Evolutionary conservation across 306 rosid genomes (phyloP).

Genomic region (Quercus bicolor): DNA sequence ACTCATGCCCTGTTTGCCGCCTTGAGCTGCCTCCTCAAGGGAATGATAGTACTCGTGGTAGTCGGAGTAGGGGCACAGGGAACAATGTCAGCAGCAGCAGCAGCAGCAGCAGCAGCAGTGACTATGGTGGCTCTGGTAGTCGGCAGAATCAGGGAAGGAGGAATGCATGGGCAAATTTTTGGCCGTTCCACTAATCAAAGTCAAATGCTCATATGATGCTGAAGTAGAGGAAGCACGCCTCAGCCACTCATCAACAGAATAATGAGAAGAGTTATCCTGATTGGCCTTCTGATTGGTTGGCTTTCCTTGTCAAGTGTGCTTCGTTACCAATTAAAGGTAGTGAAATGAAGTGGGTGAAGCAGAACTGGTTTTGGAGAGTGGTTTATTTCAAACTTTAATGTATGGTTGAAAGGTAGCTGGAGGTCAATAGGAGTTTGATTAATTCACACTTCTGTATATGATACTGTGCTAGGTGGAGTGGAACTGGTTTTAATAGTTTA

Average conservation of each 20-base stretch:
- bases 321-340: constrained; percentile 1
- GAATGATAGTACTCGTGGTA: constrained; percentile 22
- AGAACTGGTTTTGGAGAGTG: constrained; percentile 6
- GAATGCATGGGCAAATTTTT: constrained; percentile 38
- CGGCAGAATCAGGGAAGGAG: constrained; percentile 53
- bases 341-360: background rate
- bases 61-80: constrained; percentile 31
- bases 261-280: constrained; percentile 36
- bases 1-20: constrained; percentile 87
- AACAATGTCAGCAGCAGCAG: constrained; percentile 17
- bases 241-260: constrained; percentile 41
- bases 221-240: constrained; percentile 47
- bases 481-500: background rate
- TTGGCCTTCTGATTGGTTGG: constrained; percentile 39
- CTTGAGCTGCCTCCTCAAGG: constrained; percentile 66
- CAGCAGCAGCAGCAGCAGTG: constrained; percentile 1
- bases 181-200: constrained; percentile 64
- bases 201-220: constrained; percentile 28
- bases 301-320: constrained; percentile 10
- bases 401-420: background rate
- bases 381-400: background rate
- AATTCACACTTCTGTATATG: background rate
- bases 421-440: background rate
- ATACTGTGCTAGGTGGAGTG: background rate
- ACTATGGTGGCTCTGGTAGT: constrained; percentile 26